Conservation (phyloP, 257 asterid genomes). For the Ajuga chamaepitys region DNA sequence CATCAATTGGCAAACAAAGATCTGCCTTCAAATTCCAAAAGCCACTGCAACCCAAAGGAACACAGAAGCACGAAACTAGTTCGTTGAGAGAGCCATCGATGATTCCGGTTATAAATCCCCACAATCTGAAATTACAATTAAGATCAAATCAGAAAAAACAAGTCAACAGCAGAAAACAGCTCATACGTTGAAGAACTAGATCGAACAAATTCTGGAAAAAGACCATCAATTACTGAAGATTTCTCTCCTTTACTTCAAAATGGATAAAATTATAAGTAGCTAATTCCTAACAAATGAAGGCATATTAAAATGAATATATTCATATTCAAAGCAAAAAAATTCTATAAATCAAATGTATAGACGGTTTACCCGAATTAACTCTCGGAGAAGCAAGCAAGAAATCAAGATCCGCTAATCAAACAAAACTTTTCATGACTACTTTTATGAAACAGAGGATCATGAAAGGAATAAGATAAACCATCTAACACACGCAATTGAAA, state of each 20-base stretch:
- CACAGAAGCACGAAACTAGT: constrained; percentile 18
- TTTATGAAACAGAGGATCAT: background rate
- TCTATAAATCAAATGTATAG: background rate
- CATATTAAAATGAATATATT: background rate
- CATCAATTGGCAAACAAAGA: constrained; percentile 43
- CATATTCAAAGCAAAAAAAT: background rate
- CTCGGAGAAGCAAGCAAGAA: constrained; percentile 4
- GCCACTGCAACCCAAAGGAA: constrained; percentile 1
- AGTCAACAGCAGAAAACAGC: background rate
- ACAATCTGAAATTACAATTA: constrained; percentile 28
- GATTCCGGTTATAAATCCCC: constrained; percentile 14
- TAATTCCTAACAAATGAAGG: background rate
- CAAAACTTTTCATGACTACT: background rate
- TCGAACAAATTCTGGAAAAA: background rate
- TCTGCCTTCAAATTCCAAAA: constrained; percentile 2
- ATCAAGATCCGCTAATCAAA: background rate
- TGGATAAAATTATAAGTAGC: constrained; percentile 1
- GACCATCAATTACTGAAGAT: background rate
- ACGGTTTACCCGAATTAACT: background rate
- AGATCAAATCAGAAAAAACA: constrained; percentile 1
- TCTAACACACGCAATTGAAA: constrained; percentile 3
- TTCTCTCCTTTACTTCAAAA: background rate
- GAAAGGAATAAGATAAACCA: background rate
- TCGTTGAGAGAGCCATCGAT: constrained; percentile 49
- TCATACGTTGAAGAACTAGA: background rate